These are phyloP conservation scores for Tetrapyrgos nigripes DNA, from an alignment of 1,284 basidiomycete species.

Conservation along the genomic window DNA sequence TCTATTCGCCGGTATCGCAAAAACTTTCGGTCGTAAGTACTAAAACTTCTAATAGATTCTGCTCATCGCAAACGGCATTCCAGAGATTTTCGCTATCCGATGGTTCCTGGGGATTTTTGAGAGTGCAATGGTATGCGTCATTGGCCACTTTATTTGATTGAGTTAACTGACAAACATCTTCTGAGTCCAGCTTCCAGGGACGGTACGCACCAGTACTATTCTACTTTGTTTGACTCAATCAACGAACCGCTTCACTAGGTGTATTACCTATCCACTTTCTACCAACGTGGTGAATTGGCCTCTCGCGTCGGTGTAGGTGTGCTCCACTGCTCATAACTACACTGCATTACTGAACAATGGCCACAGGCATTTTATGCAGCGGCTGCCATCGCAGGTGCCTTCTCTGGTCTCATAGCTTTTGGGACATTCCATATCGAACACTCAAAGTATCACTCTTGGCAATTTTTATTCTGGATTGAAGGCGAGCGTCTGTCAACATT, in stretches of 20 bases:
- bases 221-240: neutral
- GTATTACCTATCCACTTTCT: slow-evolving; percentile 57
- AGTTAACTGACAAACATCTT: too few relatives aligned
- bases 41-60: neutral
- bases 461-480: slow-evolving; percentile 59
- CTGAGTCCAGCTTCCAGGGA: too few relatives aligned
- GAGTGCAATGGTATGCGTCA: slow-evolving; percentile 52
- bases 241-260: slow-evolving; percentile 29
- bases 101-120: slow-evolving; percentile 55
- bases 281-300: slow-evolving; percentile 56
- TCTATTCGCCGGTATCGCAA: slow-evolving; percentile 45
- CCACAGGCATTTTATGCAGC: slow-evolving; percentile 58
- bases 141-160: too few relatives aligned
- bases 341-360: too few relatives aligned
- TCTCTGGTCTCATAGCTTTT: slow-evolving; percentile 52
- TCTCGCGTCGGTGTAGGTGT: slow-evolving; percentile 52
- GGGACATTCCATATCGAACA: slow-evolving; percentile 53
- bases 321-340: too few relatives aligned
- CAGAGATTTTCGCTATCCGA: slow-evolving; percentile 52
- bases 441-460: slow-evolving; percentile 50
- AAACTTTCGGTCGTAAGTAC: slow-evolving; percentile 44
- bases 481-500: slow-evolving; percentile 35
- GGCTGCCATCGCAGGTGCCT: slow-evolving; percentile 51
- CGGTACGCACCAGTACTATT: slow-evolving; percentile 32
- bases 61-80: neutral